A percentile compares a stretch with the other conserved stretches of the same genome.
phyloP scores from a whole-genome alignment of 805 yeast species.

The Teunomyces lycoperdinae region DNA sequence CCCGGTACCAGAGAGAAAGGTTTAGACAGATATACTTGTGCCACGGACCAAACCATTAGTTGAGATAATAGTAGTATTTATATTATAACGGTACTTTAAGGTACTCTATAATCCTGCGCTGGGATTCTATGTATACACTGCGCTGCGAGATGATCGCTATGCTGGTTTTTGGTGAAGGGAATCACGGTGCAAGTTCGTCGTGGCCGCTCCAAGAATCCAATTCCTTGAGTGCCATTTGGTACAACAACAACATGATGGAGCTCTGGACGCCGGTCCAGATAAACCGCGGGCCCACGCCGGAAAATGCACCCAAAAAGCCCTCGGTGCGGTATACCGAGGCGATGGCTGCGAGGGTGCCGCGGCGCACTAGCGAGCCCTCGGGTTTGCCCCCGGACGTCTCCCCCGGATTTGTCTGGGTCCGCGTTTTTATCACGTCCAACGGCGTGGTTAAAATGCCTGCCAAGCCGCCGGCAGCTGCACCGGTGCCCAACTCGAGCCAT shows the following conservation, averaged over 20 bases:
- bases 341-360: conserved; percentile 29
- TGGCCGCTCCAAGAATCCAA: conserved; percentile 29
- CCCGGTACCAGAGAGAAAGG: too few species aligned
- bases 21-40: too few species aligned
- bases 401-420: conserved; percentile 66
- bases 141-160: background rate
- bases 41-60: too few species aligned
- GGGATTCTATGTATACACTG: background rate
- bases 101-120: background rate
- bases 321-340: conserved; percentile 58
- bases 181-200: background rate
- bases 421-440: conserved; percentile 84
- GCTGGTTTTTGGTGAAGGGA: background rate
- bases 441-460: conserved; percentile 92
- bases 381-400: background rate
- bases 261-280: conserved; percentile 97
- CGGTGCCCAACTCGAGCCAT: conserved; percentile 70
- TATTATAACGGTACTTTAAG: background rate
- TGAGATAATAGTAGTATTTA: background rate
- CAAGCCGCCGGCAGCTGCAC: conserved; percentile 94
- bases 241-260: conserved; percentile 85
- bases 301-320: conserved; percentile 76
- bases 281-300: conserved; percentile 95
- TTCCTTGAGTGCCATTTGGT: conserved; percentile 70
- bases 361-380: background rate